phyloP scores from a whole-genome alignment of 1,284 basidiomycete genomes.

The Ustilago hordei region DNA sequence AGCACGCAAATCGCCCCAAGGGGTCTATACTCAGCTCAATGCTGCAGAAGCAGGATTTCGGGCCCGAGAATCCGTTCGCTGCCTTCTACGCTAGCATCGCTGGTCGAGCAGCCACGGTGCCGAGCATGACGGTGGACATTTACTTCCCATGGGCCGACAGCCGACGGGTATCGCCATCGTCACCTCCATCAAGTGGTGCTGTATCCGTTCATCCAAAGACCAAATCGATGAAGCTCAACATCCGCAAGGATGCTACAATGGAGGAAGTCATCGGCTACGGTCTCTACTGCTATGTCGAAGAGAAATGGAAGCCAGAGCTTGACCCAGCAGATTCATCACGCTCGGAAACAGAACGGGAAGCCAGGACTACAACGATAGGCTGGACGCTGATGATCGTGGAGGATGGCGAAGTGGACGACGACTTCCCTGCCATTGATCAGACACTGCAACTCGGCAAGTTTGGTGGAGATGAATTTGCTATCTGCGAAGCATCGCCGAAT shows the following conservation, averaged over 20 bases:
- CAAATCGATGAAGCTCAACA: constrained; percentile 73
- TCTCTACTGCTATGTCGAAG: constrained; percentile 90
- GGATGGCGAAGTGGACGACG: constrained; percentile 97
- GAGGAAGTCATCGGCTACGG: constrained; percentile 96
- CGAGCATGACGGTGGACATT: constrained; percentile 77
- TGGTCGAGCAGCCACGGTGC: constrained; percentile 66
- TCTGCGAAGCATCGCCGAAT: constrained; percentile 77
- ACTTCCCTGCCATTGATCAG: constrained; percentile 95
- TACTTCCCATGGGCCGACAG: constrained; percentile 85
- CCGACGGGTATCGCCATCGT: constrained; percentile 24
- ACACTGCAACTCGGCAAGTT: constrained; percentile 87
- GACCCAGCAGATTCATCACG: constrained; percentile 68
- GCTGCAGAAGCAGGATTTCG: constrained; percentile 49
- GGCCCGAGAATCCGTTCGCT: constrained; percentile 69
- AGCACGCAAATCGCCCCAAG: constrained; percentile 49
- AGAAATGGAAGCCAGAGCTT: constrained; percentile 81
- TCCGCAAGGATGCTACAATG: constrained; percentile 87
- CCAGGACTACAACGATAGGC: constrained; percentile 79
- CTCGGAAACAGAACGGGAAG: constrained; percentile 74
- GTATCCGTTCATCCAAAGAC: constrained; percentile 44
- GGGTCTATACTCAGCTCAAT: constrained; percentile 49
- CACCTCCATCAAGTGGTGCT: constrained; percentile 47
- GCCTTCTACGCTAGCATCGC: constrained; percentile 71
- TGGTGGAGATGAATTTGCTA: constrained; percentile 89
- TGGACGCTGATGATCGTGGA: constrained; percentile 98